Percentiles rank a stretch among this genome's conserved stretches.
phyloP scores from a whole-genome alignment of 768 basidiomycete species.

The Naganishia friedmannii region DNA sequence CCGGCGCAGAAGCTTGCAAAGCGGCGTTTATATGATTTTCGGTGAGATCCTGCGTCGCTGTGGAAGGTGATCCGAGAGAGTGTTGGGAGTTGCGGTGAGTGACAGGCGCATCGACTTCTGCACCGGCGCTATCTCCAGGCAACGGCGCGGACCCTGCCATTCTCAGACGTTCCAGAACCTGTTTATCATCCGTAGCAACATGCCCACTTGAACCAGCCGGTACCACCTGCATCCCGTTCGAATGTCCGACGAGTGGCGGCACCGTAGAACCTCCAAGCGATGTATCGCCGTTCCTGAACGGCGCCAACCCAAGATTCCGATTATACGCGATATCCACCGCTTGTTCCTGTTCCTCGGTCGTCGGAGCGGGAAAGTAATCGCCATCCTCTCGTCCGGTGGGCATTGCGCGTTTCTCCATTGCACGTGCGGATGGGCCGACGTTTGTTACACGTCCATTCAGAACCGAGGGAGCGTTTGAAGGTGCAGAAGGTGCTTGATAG shows the following conservation, averaged over 20 bases:
- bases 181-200: conserved; percentile 51
- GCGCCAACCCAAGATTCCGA: conserved; percentile 37
- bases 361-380: conserved; percentile 49
- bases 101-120: neutral
- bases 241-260: neutral
- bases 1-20: conserved; percentile 41
- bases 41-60: neutral
- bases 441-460: neutral
- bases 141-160: conserved; percentile 42
- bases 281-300: conserved; percentile 10
- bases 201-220: conserved; percentile 31
- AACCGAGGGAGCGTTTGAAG: neutral
- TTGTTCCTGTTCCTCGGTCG: conserved; percentile 45
- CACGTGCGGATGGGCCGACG: conserved; percentile 15
- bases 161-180: conserved; percentile 43
- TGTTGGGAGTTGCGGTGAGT: neutral
- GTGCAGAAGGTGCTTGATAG: conserved; percentile 5
- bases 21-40: neutral
- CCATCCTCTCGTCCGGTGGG: neutral
- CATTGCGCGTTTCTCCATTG: conserved; percentile 27
- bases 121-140: neutral
- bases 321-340: conserved; percentile 42
- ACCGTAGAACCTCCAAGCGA: neutral
- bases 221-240: conserved; percentile 16
- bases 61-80: neutral